Conservation (phyloP, 1,284 basidiomycete genomes). For the Inonotus obliquus region DNA sequence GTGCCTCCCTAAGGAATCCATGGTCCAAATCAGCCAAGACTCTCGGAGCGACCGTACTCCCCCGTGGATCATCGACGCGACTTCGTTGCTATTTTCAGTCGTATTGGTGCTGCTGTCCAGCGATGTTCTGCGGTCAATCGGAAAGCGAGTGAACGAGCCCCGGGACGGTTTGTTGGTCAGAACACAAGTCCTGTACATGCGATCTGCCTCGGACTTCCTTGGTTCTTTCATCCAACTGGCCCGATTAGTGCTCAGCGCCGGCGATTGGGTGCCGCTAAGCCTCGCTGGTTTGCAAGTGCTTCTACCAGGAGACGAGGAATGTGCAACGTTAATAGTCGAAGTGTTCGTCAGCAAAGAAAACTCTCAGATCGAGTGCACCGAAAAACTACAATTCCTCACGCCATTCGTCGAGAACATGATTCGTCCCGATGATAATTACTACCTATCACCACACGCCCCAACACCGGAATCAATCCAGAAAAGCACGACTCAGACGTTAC, state of each 20-base stretch:
- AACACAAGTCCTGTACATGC: conserved; percentile 25
- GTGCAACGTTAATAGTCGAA: conserved; percentile 36
- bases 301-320: conserved; percentile 64
- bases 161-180: neutral
- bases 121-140: neutral
- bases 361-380: conserved; percentile 31
- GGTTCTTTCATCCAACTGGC: conserved; percentile 53
- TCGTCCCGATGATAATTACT: conserved; percentile 29
- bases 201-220: conserved; percentile 51
- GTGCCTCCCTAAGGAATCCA: neutral
- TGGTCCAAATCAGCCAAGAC: no score
- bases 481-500: conserved; percentile 51
- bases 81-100: neutral
- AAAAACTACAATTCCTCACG: conserved; percentile 45
- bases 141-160: neutral
- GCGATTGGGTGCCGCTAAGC: conserved; percentile 63
- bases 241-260: conserved; percentile 45
- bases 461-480: conserved; percentile 50
- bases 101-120: neutral
- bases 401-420: conserved; percentile 57
- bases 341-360: conserved; percentile 38
- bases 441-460: conserved; percentile 43
- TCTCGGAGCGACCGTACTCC: no score
- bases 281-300: conserved; percentile 49
- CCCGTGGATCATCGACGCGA: conserved; percentile 5